Evolutionary conservation across 805 yeast genomes (phyloP), one percentile per base, ranked within the genome.

Genomic region (Kluyveromyces dobzhanskii): DNA sequence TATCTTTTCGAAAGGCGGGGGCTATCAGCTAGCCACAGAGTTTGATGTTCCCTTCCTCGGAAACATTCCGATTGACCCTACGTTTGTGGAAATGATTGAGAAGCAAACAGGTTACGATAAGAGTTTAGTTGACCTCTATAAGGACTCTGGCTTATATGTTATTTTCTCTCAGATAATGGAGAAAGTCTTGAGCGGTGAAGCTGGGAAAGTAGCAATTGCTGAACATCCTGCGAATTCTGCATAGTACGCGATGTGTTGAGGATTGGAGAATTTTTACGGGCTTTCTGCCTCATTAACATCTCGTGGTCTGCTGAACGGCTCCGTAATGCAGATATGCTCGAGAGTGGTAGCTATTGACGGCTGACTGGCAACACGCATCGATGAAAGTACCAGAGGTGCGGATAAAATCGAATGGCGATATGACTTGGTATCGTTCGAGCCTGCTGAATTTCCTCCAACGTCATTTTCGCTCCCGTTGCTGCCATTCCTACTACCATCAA

Each of bases 1-100:
- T 57, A 84, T 92, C 17, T 92, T 92, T 57, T 85, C 92, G 48
- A 75, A 82, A 38, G 98, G 97, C 7, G 99, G 99, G 19, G 99
- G 99, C 2, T 59, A 71, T 48, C 64, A 61, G 12, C 64, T 92
- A 35, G 80, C 96, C n/a, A 63, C 67, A 23, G 73, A 74, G 33
- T 70, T 76, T 41, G 62, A 67, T 4, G 62, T 92, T 24, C 75
- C 77, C 6, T 87, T 80, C 50, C 64, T 94, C 45, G 98, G 97
- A 0, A 77, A 78, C 38, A 78, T 92, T 4, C 99, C 99, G 0
- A 85, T 92, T 19, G 97, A 92, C 55, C 97, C 98, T 2, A 71
- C 70, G 36, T 92, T 94, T 64, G 90, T 85, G 27, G 86, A 85
- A 49, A 60, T 86, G 69, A 76, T 92, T n/a, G 99, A 92, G 58